A percentile compares a stretch with the other conserved stretches of the same genome.
These are phyloP conservation scores for Mimosa pudica DNA, from an alignment of 306 rosid species.

Conservation along the genomic window DNA sequence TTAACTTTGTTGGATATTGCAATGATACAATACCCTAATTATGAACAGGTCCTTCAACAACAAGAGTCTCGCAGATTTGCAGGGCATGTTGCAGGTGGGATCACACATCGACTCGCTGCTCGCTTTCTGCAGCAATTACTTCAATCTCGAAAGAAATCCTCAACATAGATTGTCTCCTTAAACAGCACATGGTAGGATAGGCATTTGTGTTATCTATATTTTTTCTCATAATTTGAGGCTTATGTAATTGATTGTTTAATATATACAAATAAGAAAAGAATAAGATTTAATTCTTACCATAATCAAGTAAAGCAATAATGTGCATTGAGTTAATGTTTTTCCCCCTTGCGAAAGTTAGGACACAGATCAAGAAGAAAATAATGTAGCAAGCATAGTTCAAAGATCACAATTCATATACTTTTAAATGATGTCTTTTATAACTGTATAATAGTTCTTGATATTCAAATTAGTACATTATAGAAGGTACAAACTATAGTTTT, in stretches of 20 bases:
- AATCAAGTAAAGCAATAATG: neutral
- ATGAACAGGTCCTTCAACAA: slow-evolving; percentile 75
- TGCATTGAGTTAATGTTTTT: neutral
- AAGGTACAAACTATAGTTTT: no score
- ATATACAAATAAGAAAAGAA: neutral
- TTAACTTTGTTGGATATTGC: slow-evolving; percentile 20
- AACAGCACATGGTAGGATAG: slow-evolving; percentile 28
- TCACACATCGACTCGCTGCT: slow-evolving; percentile 89
- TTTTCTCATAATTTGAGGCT: neutral
- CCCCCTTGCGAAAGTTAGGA: no score
- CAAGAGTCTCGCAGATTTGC: slow-evolving; percentile 86
- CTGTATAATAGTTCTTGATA: no score
- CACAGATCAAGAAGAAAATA: no score
- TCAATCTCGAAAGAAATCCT: slow-evolving; percentile 49
- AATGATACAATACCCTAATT: neutral
- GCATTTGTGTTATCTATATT: slow-evolving; percentile 19
- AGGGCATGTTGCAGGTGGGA: slow-evolving; percentile 71
- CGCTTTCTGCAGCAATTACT: slow-evolving; percentile 87
- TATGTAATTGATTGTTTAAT: neutral
- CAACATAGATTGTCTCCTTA: slow-evolving; percentile 45
- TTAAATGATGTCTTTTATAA: no score
- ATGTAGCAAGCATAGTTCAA: no score
- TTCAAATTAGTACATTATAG: no score
- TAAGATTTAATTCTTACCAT: neutral
- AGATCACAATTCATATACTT: no score